Conservation (phyloP, 768 basidiomycete species). For the Leccinum imitatum region DNA sequence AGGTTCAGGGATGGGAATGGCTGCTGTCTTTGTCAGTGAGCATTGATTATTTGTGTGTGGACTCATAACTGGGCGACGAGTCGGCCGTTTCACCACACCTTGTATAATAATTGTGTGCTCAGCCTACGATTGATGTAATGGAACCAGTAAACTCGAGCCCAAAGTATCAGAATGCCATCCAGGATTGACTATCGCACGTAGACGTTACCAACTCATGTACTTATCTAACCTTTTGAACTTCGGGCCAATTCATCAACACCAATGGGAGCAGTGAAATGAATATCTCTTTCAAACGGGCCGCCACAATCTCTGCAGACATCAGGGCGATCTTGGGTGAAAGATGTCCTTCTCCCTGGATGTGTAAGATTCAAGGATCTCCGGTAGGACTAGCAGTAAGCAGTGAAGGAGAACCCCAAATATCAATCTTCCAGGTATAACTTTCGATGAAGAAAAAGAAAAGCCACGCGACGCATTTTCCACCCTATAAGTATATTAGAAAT, state of each 20-base stretch:
- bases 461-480: not conserved
- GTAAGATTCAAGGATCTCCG: slow-evolving; percentile 55
- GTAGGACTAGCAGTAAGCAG: slow-evolving; percentile 25
- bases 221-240: not conserved
- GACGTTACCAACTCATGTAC: not conserved
- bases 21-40: slow-evolving; percentile 82
- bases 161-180: not conserved
- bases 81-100: not conserved
- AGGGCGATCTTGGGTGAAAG: slow-evolving; percentile 71
- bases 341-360: slow-evolving; percentile 54
- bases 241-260: not conserved
- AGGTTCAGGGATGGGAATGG: slow-evolving; percentile 90
- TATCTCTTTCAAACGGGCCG: slow-evolving; percentile 69
- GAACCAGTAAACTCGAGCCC: not conserved
- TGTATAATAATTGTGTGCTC: not conserved
- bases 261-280: not conserved
- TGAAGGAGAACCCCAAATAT: slow-evolving; percentile 64
- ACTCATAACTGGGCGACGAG: not conserved
- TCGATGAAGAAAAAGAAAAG: slow-evolving; percentile 39
- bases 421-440: slow-evolving; percentile 72
- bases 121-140: not conserved
- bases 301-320: slow-evolving; percentile 43
- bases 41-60: slow-evolving; percentile 44
- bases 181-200: not conserved
- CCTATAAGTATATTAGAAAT: slow-evolving; percentile 8